Evolutionary conservation across 75 land plant species (phyloP).

Genomic region (Pinus taeda): DNA sequence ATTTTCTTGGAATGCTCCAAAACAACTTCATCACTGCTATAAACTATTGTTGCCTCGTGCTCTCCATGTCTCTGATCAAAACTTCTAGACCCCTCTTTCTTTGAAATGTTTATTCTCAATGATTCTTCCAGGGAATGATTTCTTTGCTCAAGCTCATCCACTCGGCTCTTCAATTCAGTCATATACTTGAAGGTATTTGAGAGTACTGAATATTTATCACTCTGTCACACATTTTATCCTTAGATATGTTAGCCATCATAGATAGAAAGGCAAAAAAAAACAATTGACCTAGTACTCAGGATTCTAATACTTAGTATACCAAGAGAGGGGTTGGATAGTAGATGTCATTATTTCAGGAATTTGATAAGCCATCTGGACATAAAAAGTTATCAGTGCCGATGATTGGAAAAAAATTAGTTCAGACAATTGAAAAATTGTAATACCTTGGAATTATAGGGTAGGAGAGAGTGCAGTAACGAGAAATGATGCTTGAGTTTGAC

Average conservation of each 20-base stretch:
- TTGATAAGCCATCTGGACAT: background rate
- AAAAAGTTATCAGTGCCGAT: background rate
- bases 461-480: background rate
- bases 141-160: background rate
- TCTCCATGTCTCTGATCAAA: background rate
- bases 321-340: background rate
- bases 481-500: slow-evolving; percentile 3
- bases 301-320: background rate
- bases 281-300: background rate
- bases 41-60: background rate
- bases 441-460: slow-evolving; percentile 2
- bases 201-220: slow-evolving; percentile 2
- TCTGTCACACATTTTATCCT: background rate
- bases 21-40: background rate
- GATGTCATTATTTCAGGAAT: background rate
- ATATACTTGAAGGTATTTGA: background rate
- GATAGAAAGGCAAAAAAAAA: no score
- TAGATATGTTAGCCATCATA: background rate
- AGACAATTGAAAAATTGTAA: background rate
- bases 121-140: background rate
- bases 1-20: background rate
- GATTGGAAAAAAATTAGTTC: background rate
- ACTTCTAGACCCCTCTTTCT: background rate
- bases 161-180: background rate
- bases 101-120: background rate